Conservation (phyloP, 2,329 filamentous ascomycete genomes). For the Verticillium tricorpus region DNA sequence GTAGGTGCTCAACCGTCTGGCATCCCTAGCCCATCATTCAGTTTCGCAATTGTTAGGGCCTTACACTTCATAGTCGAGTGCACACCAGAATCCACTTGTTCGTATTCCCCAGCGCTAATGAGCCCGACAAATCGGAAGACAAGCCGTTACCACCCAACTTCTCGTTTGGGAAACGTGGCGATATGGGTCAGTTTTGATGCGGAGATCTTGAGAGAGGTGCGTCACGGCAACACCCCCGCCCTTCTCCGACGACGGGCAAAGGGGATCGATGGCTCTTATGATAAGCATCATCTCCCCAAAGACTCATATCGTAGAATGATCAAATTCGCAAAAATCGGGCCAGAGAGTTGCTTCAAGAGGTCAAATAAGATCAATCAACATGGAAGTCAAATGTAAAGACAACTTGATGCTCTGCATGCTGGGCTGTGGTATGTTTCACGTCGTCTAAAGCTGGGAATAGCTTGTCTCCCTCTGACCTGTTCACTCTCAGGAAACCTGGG, state of each 20-base stretch:
- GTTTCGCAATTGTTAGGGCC: background rate
- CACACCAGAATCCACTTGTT: too few relatives aligned
- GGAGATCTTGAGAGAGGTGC: background rate
- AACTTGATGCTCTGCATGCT: constrained; percentile 9
- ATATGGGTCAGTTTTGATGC: background rate
- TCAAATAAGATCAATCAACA: background rate
- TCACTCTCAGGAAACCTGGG: constrained; percentile 24
- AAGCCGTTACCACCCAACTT: constrained; percentile 3
- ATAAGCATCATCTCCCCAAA: too few relatives aligned
- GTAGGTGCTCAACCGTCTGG: constrained; percentile 1
- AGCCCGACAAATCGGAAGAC: constrained; percentile 2
- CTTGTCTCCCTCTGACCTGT: background rate
- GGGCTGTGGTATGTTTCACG: constrained; percentile 10
- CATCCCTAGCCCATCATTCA: background rate
- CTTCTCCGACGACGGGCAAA: background rate
- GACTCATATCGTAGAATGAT: background rate
- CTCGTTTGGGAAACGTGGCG: background rate
- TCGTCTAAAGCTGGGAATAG: too few relatives aligned
- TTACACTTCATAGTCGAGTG: too few relatives aligned
- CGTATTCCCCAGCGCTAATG: background rate
- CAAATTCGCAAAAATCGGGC: background rate
- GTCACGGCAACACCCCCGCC: background rate
- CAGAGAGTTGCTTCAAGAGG: background rate
- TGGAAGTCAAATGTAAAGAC: background rate
- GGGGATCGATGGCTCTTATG: too few relatives aligned